Conservation (phyloP, 139 green algal genomes). For the Chlorella sorokiniana region DNA sequence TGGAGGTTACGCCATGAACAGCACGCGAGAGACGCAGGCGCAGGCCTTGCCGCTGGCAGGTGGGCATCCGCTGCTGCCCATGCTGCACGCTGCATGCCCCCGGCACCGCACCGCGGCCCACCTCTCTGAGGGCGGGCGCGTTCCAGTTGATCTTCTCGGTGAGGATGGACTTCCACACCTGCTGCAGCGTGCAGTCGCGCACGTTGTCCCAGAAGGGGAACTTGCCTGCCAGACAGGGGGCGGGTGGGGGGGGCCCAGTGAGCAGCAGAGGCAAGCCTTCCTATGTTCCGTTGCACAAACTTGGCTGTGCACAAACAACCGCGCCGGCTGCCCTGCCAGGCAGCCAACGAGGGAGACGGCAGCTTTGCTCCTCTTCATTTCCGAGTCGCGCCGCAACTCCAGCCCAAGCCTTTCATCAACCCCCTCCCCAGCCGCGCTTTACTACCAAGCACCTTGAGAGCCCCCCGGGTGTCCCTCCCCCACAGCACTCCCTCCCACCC, state of each 20-base stretch:
- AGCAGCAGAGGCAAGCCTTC: neutral
- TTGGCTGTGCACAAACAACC: too few relatives aligned
- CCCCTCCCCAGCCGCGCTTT: neutral
- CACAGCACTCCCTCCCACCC: conserved; percentile 21
- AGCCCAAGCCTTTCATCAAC: too few relatives aligned
- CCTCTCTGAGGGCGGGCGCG: conserved; percentile 40
- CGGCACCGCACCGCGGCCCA: conserved; percentile 2
- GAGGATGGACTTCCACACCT: conserved; percentile 87
- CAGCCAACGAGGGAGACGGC: too few relatives aligned
- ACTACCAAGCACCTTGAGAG: neutral
- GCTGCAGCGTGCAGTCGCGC: conserved; percentile 71
- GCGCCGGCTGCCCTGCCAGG: too few relatives aligned
- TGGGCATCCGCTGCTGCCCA: too few relatives aligned
- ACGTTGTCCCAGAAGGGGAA: conserved; percentile 94
- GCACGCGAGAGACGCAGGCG: neutral
- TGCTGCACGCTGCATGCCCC: too few relatives aligned
- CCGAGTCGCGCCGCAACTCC: too few relatives aligned
- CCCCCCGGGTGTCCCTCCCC: too few relatives aligned
- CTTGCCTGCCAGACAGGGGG: conserved; percentile 46
- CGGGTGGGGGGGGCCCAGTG: neutral
- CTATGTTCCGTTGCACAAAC: too few relatives aligned
- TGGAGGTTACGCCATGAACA: too few relatives aligned
- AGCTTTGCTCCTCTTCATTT: too few relatives aligned
- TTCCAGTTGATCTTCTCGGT: conserved; percentile 73
- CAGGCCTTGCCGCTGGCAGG: too few relatives aligned